A percentile compares a stretch with the other conserved stretches of the same genome.
Conservation (phyloP, 192 early-diverging fungal species). For the Kickxella alabastrina region DNA sequence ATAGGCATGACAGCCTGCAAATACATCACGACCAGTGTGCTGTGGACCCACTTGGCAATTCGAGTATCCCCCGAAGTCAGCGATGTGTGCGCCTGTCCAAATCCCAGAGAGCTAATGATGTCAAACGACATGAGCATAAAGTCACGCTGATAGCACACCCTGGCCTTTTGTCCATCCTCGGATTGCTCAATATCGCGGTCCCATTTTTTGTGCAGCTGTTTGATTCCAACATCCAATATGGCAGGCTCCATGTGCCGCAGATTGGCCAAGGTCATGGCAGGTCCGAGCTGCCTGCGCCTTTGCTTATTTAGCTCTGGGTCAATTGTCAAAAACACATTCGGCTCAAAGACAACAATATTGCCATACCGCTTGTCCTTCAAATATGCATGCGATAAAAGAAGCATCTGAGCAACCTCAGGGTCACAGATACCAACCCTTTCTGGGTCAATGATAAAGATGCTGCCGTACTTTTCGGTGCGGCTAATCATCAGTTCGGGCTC, state of each 20-base stretch:
- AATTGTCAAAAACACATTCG: no score
- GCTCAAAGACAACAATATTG: no score
- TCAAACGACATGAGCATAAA: constrained; percentile 40
- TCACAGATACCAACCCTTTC: constrained; percentile 27
- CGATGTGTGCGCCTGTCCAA: constrained; percentile 27
- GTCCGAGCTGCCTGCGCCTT: constrained; percentile 35
- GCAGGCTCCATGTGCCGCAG: no score
- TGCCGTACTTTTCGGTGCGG: constrained; percentile 34
- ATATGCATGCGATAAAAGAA: no score
- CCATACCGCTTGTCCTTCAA: no score
- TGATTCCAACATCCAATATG: constrained; percentile 20
- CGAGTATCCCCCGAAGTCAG: no score
- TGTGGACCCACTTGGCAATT: constrained; percentile 31
- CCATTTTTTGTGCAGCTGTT: constrained; percentile 33
- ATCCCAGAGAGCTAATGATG: constrained; percentile 34
- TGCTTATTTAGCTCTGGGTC: constrained; percentile 20
- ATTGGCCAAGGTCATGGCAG: constrained; percentile 18
- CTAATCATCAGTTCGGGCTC: constrained; percentile 36
- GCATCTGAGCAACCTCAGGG: no score
- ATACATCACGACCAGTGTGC: constrained; percentile 22
- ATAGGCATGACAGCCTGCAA: constrained; percentile 20
- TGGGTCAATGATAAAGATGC: constrained; percentile 35
- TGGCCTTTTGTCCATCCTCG: not conserved
- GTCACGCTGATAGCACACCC: constrained; percentile 28
- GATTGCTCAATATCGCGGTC: constrained; percentile 12